These are phyloP conservation scores for Apiospora arundinis DNA, from an alignment of 2,329 filamentous ascomycete species.

Conservation along the genomic window DNA sequence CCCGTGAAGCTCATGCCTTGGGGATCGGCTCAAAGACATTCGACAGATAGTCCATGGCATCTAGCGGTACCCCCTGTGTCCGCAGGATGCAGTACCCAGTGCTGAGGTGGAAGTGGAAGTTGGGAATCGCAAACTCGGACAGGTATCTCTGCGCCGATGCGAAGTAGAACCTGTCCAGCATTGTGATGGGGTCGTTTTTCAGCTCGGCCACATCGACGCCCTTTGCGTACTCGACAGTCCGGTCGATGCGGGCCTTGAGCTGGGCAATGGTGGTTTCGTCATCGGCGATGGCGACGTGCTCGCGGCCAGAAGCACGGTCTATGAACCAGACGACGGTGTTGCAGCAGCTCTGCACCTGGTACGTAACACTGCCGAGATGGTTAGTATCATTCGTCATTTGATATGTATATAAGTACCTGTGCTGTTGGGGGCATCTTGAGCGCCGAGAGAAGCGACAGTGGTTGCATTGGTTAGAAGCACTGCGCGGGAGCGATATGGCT, in stretches of 20 bases:
- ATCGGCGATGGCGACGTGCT: slow-evolving; percentile 27
- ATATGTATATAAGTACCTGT: neutral
- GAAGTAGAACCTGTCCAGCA: slow-evolving; percentile 35
- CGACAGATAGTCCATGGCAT: slow-evolving; percentile 57
- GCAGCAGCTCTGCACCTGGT: slow-evolving; percentile 28
- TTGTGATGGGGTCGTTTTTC: slow-evolving; percentile 48
- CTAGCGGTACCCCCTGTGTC: slow-evolving; percentile 58
- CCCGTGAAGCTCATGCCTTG: neutral
- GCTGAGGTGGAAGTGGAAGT: slow-evolving; percentile 62
- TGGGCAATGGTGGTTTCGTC: slow-evolving; percentile 55
- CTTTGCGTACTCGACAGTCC: slow-evolving; percentile 54
- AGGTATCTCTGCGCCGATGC: slow-evolving; percentile 43
- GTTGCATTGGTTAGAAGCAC: no score
- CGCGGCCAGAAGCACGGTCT: slow-evolving; percentile 25
- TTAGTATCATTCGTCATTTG: neutral
- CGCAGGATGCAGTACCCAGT: slow-evolving; percentile 59
- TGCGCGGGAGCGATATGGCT: no score
- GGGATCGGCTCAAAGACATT: neutral
- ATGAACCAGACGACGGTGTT: slow-evolving; percentile 28
- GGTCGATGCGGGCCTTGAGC: slow-evolving; percentile 52
- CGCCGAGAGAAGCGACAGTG: neutral
- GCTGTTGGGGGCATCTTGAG: neutral
- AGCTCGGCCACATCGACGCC: slow-evolving; percentile 48
- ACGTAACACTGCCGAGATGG: slow-evolving; percentile 22
- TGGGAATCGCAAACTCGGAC: slow-evolving; percentile 51